Evolutionary conservation across 768 basidiomycete genomes (phyloP), one percentile per base, ranked within the genome.

Genomic region (Naganishia onofrii): DNA sequence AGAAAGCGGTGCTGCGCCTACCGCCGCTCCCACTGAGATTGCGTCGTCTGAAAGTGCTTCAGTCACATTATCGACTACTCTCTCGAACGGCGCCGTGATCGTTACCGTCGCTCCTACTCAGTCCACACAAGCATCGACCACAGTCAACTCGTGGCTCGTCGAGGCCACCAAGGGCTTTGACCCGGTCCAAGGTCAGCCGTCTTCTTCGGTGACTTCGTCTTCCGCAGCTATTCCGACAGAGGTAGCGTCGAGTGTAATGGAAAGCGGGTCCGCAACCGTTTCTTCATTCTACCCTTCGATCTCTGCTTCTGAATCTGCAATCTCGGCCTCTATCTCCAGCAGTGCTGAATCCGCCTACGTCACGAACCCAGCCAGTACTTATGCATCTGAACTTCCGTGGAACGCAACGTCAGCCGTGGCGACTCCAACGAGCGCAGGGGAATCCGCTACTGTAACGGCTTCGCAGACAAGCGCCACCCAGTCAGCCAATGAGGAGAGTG

Each of bases 111-210:
- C 48, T n/a, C 48, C 65, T 5, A 17, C 65, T 32, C n/a, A 21
- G 32, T 51, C 65, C 21, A 3, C 48, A 2, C 57, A 38, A 42
- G 57, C 57, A 34, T 58, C 60, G 60, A 63, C 60, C 15, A 23
- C 42, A 34, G 38, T 42, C 60, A 69, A 69, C 68, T 42, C 68
- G 29, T 69, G 68, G 68, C 51, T 69, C 19, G 55, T 57, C 17
- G 44, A 29, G 1, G 68, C 68, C 1, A 69, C 68, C 56, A 53
- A 46, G 44, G 68, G 42, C 42, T 28, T 69, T 34, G 68, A 69
- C 34, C 68, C 68, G 17, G 44, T 57, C 15, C 13, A 53, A 3
- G 52, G 65, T 6, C 46, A 48, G 12, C 17, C 67, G 21, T 29
- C 36, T 32, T 56, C 57, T 1, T 32, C 57, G 7, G 34, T 31